Evolutionary conservation across 1,139 yeast species (phyloP), one percentile per base, ranked within the genome.

Genomic region (Schwanniomyces etchellsii): DNA sequence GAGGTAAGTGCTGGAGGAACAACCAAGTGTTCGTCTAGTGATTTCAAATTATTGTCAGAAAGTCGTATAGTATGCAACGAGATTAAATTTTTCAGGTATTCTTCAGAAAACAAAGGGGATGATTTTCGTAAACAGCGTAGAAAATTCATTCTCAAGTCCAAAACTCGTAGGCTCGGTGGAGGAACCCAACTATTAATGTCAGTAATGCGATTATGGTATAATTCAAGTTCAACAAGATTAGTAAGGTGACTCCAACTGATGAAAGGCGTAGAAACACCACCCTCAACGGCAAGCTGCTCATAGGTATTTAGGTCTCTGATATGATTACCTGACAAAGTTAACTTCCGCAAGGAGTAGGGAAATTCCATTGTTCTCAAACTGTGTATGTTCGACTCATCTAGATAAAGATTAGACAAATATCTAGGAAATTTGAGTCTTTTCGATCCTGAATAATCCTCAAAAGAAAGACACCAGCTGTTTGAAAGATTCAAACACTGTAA

Each of bases 91-190:
- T 18, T 7, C n/a, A 7, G 7, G n/a, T 18, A 18, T n/a, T 7
- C n/a, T 18, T 18, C 21, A 18, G 21, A 18, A 18, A 18, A 18
- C 7, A 18, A n/a, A 7, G 21, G 21, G 9, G 21, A 18, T 18
- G 21, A 18, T 7, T 7, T 7, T n/a, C n/a, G 7, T 18, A 18
- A 7, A n/a, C 28, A 38, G 2, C 29, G 28, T 9, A 57, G 27
- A 16, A 24, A 31, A 31, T 58, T 58, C 16, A 43, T 32, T 13
- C 55, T 32, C 18, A 60, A 36, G 30, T 57, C 57, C n/a, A 60
- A 30, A 6, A 29, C 28, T 10, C 38, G 41, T 11, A 60, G 31
- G 15, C 40, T 44, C 2, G 42, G 34, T 0, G 66, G 66, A 1
- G 50, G 45, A 1, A 29, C 12, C 65, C 64, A 59, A 17, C 36